These are phyloP conservation scores for Neonothopanus nambi DNA, from an alignment of 1,284 basidiomycete genomes.

Conservation along the genomic window DNA sequence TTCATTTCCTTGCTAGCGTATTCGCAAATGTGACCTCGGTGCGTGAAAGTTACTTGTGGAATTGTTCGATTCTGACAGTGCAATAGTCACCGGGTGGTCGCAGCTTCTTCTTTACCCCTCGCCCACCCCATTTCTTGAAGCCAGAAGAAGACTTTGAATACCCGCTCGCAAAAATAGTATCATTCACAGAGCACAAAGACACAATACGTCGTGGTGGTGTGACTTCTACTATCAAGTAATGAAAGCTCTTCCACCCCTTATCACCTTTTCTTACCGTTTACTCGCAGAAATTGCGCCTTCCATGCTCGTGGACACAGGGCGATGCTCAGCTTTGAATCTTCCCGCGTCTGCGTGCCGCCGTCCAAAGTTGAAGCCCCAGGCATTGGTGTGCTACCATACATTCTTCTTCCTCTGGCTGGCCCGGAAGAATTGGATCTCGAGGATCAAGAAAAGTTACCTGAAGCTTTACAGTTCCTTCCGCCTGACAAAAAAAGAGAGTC, in stretches of 20 bases:
- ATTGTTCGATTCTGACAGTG: not conserved
- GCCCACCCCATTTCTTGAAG: conserved; percentile 42
- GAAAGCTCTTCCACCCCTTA: conserved; percentile 10
- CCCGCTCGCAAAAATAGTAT: conserved; percentile 77
- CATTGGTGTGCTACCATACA: conserved; percentile 78
- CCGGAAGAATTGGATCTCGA: conserved; percentile 93
- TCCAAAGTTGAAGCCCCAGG: conserved; percentile 68
- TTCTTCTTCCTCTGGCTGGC: conserved; percentile 91
- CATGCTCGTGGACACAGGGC: conserved; percentile 66
- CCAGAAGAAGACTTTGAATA: conserved; percentile 58
- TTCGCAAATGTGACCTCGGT: conserved; percentile 90
- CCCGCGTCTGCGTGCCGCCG: conserved; percentile 49
- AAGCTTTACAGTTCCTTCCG: conserved; percentile 86
- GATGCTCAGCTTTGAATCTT: conserved; percentile 63
- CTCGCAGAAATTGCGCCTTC: conserved; percentile 78
- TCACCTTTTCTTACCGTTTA: conserved; percentile 10
- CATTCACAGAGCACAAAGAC: conserved; percentile 88
- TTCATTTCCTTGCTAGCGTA: conserved; percentile 89
- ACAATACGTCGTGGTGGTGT: conserved; percentile 85
- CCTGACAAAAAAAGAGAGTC: conserved; percentile 83
- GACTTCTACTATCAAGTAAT: conserved; percentile 82
- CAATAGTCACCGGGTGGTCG: conserved; percentile 66
- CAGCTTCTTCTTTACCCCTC: conserved; percentile 69
- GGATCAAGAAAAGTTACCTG: conserved; percentile 86
- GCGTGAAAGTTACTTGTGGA: conserved; percentile 26